These are phyloP conservation scores for Aspergillus versicolor DNA, from an alignment of 2,329 filamentous ascomycete genomes.

Conservation along the genomic window DNA sequence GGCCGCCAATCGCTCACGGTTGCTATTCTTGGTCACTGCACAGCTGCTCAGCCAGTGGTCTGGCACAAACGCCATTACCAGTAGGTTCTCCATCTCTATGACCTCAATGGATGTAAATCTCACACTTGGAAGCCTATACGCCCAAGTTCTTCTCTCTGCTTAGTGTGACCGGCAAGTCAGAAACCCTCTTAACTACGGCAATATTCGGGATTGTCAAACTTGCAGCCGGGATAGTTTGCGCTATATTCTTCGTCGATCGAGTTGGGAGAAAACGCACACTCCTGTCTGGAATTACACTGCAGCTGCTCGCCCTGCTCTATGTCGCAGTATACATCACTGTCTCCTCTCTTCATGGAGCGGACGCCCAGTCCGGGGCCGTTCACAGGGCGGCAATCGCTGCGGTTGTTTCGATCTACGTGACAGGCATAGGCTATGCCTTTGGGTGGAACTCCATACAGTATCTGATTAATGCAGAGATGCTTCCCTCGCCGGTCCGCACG, in stretches of 20 bases:
- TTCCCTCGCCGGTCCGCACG: slow-evolving; percentile 44
- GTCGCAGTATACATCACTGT: slow-evolving; percentile 45
- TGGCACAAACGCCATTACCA: slow-evolving; percentile 68
- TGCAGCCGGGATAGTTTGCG: slow-evolving; percentile 63
- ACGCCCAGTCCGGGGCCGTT: slow-evolving; percentile 23
- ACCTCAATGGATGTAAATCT: background rate
- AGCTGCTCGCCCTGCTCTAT: slow-evolving; percentile 55
- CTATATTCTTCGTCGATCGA: slow-evolving; percentile 72
- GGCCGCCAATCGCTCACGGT: slow-evolving; percentile 58
- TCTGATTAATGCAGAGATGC: slow-evolving; percentile 47
- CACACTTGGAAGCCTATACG: background rate
- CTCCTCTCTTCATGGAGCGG: background rate
- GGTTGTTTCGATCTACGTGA: slow-evolving; percentile 47
- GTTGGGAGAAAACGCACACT: slow-evolving; percentile 62
- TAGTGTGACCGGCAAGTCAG: background rate
- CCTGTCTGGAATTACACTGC: slow-evolving; percentile 23
- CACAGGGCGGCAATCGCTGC: slow-evolving; percentile 30
- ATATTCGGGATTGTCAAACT: slow-evolving; percentile 38
- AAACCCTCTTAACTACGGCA: background rate
- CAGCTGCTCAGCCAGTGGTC: slow-evolving; percentile 73
- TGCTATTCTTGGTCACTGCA: slow-evolving; percentile 64
- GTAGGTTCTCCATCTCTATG: slow-evolving; percentile 29
- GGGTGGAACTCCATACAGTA: slow-evolving; percentile 50
- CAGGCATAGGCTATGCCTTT: slow-evolving; percentile 48
- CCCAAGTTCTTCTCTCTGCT: background rate